Conservation (phyloP, 192 early-diverging fungal genomes). For the Umbelopsis sp. region DNA sequence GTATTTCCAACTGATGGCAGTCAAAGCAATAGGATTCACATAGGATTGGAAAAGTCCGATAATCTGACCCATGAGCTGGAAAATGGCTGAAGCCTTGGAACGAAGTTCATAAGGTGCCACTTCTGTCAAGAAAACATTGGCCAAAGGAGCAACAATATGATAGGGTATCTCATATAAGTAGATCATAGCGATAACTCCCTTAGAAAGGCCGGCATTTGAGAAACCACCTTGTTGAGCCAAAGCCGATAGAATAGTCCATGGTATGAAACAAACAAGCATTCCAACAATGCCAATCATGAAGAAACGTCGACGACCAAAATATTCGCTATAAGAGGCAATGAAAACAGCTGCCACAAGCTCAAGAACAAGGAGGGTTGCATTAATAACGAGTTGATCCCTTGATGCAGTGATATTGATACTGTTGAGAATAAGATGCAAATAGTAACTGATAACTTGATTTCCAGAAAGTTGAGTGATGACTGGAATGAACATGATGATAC, state of each 20-base stretch:
- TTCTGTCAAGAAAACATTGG: constrained; percentile 10
- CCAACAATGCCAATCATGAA: constrained; percentile 10
- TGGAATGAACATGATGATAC: constrained; percentile 16
- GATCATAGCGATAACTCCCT: constrained; percentile 20
- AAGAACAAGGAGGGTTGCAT: constrained; percentile 1
- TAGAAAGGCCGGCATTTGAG: background rate
- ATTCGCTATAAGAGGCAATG: constrained; percentile 3
- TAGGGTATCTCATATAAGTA: constrained; percentile 18
- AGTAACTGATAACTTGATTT: constrained; percentile 20
- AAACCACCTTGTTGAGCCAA: background rate
- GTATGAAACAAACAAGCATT: constrained; percentile 15
- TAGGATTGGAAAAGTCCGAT: constrained; percentile 21
- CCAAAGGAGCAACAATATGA: background rate
- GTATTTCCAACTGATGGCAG: constrained; percentile 23
- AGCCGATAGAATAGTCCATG: constrained; percentile 19
- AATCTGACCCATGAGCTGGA: constrained; percentile 16
- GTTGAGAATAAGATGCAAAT: constrained; percentile 16
- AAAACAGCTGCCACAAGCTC: constrained; percentile 13
- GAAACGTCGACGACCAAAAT: constrained; percentile 15
- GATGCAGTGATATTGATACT: constrained; percentile 16
- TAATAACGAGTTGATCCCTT: constrained; percentile 22
- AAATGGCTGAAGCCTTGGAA: constrained; percentile 15
- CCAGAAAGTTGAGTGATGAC: constrained; percentile 26
- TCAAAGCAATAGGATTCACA: constrained; percentile 26
- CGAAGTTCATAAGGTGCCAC: constrained; percentile 14